Conservation (phyloP, 2,329 filamentous ascomycete species). For the Calonectria honghensis region DNA sequence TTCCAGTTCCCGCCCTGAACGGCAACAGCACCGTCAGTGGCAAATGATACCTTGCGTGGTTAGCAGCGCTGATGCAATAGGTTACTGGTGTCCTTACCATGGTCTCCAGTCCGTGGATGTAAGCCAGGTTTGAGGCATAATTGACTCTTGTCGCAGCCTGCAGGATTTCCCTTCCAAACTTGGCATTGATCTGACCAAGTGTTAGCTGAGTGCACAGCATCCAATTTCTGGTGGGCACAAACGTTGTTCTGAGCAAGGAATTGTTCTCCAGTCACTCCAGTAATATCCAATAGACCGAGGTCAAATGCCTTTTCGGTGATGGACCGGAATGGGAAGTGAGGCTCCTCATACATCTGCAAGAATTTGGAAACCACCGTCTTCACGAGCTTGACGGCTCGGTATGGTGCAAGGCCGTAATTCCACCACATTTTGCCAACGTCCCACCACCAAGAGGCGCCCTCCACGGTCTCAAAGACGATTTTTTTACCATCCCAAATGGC, state of each 20-base stretch:
- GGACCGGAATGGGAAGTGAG: conserved; percentile 89
- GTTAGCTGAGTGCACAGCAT: conserved; percentile 28
- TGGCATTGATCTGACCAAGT: conserved; percentile 70
- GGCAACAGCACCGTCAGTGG: conserved; percentile 87
- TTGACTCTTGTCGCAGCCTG: conserved; percentile 95
- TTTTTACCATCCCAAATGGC: conserved; percentile 89
- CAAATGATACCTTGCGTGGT: conserved; percentile 82
- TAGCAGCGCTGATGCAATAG: neutral
- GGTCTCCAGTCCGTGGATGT: conserved; percentile 91
- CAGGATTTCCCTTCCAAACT: conserved; percentile 87
- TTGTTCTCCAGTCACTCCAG: conserved; percentile 82
- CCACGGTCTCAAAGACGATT: conserved; percentile 81
- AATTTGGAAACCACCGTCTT: conserved; percentile 83
- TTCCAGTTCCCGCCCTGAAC: conserved; percentile 93
- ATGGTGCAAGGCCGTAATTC: conserved; percentile 88
- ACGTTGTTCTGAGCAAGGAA: conserved; percentile 80
- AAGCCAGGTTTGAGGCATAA: conserved; percentile 91
- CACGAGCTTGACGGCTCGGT: conserved; percentile 83
- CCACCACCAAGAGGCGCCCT: conserved; percentile 82
- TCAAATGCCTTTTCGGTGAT: conserved; percentile 81
- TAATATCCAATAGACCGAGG: conserved; percentile 79
- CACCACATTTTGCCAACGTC: conserved; percentile 86
- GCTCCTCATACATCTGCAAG: conserved; percentile 85
- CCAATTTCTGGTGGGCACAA: conserved; percentile 15
- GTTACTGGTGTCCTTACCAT: conserved; percentile 73